phyloP scores from a whole-genome alignment of 1,284 basidiomycete genomes.

The Cutaneotrichosporon sp. region DNA sequence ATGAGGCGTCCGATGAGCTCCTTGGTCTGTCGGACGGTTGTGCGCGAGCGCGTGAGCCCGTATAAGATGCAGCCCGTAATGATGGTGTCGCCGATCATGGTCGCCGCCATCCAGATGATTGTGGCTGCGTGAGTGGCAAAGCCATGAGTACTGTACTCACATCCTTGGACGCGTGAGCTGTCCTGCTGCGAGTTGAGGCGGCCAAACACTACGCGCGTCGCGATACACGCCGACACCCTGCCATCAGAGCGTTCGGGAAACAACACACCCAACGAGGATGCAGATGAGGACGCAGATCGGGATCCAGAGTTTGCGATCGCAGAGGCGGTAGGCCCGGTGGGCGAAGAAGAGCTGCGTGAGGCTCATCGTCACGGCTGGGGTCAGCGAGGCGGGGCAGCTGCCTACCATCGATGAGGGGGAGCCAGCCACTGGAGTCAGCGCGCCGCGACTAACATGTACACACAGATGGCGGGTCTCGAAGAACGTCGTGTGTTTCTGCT shows the following conservation, averaged over 20 bases:
- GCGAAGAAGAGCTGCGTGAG: constrained; percentile 41
- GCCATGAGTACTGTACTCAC: too few species aligned
- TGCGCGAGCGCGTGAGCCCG: constrained; percentile 32
- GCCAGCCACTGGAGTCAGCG: neutral
- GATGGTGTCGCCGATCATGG: constrained; percentile 33
- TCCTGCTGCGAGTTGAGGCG: neutral
- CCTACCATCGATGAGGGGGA: neutral
- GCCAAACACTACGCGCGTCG: neutral
- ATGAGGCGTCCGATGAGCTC: constrained; percentile 35
- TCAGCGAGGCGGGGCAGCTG: neutral
- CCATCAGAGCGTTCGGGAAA: neutral
- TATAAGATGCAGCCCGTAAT: constrained; percentile 36
- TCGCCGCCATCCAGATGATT: constrained; percentile 18
- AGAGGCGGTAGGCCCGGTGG: constrained; percentile 37
- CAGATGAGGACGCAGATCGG: constrained; percentile 17
- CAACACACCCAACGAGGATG: neutral
- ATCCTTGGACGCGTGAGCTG: neutral
- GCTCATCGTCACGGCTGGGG: constrained; percentile 2
- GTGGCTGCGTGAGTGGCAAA: neutral
- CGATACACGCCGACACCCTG: neutral
- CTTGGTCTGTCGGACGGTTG: constrained; percentile 39
- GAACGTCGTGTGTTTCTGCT: neutral
- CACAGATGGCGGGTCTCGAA: neutral
- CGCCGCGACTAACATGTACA: neutral
- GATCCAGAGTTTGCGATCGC: constrained; percentile 28